Conservation (phyloP, 2,329 filamentous ascomycete genomes). For the Fusarium agapanthi region DNA sequence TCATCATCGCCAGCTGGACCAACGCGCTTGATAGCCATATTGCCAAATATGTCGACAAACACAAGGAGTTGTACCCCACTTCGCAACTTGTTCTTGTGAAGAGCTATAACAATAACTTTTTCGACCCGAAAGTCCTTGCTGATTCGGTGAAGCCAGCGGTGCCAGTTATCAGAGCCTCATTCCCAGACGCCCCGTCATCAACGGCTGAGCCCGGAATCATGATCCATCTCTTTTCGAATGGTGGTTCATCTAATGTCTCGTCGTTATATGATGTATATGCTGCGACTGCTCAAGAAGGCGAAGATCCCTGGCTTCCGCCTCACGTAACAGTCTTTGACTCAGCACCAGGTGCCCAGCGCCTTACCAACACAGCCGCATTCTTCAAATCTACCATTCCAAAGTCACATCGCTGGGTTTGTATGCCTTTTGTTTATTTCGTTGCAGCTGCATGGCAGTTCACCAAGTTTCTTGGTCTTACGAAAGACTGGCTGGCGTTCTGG, state of each 20-base stretch:
- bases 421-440: neutral
- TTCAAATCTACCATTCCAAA: neutral
- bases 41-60: conserved; percentile 24
- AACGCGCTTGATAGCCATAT: conserved; percentile 14
- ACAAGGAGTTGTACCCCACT: neutral
- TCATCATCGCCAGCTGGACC: conserved; percentile 22
- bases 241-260: conserved; percentile 7
- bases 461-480: neutral
- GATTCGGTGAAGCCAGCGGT: neutral
- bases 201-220: neutral
- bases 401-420: neutral
- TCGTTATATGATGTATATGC: neutral
- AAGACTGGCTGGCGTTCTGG: conserved; percentile 7
- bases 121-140: neutral
- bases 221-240: conserved; percentile 16
- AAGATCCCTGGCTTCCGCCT: neutral
- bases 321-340: conserved; percentile 20
- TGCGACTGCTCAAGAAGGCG: neutral
- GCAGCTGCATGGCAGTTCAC: neutral
- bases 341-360: neutral
- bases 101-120: conserved; percentile 5
- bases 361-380: neutral
- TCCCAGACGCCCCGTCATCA: neutral
- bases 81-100: conserved; percentile 1
- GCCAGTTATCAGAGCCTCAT: neutral